A percentile compares a stretch with the other conserved stretches of the same genome.
Conservation (phyloP, 2,329 filamentous ascomycete genomes). For the Sporothrix mexicana region DNA sequence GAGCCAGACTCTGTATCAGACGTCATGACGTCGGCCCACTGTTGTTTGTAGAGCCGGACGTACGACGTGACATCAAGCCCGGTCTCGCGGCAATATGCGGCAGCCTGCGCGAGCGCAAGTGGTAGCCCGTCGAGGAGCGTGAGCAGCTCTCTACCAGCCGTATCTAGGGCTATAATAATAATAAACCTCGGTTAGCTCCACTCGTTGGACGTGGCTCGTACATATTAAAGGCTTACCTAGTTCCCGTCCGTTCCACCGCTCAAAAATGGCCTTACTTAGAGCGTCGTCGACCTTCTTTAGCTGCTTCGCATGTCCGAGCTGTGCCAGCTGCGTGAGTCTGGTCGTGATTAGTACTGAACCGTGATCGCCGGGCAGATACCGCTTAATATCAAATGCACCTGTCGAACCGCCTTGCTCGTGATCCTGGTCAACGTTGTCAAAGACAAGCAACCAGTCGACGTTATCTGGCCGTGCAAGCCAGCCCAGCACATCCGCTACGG, state of each 20-base stretch:
- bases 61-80: neutral
- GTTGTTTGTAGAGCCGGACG: neutral
- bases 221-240: conserved; percentile 35
- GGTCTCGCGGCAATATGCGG: conserved; percentile 34
- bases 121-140: conserved; percentile 35
- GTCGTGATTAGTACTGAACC: conserved; percentile 44
- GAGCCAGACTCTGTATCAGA: neutral
- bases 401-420: neutral
- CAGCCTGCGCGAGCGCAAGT: conserved; percentile 42
- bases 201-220: neutral
- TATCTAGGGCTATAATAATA: conserved; percentile 36
- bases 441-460: conserved; percentile 44
- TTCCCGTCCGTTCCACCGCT: conserved; percentile 39
- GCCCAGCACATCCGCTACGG: conserved; percentile 40
- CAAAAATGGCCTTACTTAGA: conserved; percentile 41
- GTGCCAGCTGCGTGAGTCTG: conserved; percentile 37
- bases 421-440: conserved; percentile 46
- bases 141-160: conserved; percentile 38
- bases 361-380: conserved; percentile 41
- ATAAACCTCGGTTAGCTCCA: neutral
- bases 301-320: conserved; percentile 39
- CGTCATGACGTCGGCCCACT: neutral
- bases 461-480: conserved; percentile 43
- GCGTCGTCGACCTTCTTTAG: conserved; percentile 39
- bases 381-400: conserved; percentile 35